Evolutionary conservation across 768 basidiomycete species (phyloP), one percentile per base, ranked within the genome.

Genomic region (Porpolomopsis calyptriformis): DNA sequence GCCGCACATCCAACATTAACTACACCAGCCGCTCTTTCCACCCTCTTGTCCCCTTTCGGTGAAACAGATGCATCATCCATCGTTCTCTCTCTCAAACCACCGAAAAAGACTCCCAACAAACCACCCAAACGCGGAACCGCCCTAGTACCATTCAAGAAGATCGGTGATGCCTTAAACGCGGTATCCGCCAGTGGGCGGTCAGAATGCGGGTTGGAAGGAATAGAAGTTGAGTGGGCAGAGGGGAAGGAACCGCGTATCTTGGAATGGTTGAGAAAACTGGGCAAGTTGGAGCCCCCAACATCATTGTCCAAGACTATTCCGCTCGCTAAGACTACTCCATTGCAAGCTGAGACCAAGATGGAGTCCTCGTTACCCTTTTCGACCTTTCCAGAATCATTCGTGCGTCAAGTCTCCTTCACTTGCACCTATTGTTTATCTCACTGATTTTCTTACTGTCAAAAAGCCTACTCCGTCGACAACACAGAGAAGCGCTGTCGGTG

Each of bases 201-300:
- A 43, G 76, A 76, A 47, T 64, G 65, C 37, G 79, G 74, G 0
- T 49, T 85, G 47, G 68, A 69, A 3, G 78, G 75, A 12, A 68
- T 90, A 41, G 84, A 87, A 39, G 71, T 86, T 0, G 63, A 68
- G 0, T 91, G 88, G 87, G 79, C 78, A 12, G 80, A 72, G 35
- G 81, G 81, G 9, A 73, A 73, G 53, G 87, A 89, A 52, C 88
- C 88, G 1, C 75, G 70, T 36, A 76, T 86, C 49, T 61, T 89
- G 40, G 72, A 63, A 7, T 86, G 83, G 82, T 60, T 89, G 53
- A 81, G 80, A 64, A 76, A 74, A 60, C 76, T 73, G 66, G 83
- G 85, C 11, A 77, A 79, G 53, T 64, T 83, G n/a, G 72, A 72
- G 7, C 53, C 51, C 11, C 42, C 55, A 16, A 41, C 51, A 9